Conservation (phyloP, 257 asterid species). For the Solanum bulbocastanum region DNA sequence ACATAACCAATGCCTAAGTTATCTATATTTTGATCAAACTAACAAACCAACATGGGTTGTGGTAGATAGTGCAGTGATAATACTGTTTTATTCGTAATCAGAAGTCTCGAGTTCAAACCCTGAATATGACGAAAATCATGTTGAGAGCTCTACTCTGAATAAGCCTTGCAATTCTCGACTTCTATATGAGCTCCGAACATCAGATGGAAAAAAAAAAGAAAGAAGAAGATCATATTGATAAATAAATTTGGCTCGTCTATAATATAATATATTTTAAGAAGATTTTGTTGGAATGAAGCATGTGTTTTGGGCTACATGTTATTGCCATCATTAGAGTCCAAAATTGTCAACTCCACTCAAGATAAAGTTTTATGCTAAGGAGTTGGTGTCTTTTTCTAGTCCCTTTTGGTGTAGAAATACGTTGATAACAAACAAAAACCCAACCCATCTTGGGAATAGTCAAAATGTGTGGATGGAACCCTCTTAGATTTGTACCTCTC, state of each 20-base stretch:
- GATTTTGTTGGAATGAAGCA: not conserved
- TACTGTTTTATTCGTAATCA: too few relatives aligned
- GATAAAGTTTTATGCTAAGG: not conserved
- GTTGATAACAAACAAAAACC: not conserved
- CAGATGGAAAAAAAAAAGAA: rapidly evolving
- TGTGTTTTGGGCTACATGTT: not conserved
- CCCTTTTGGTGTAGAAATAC: not conserved
- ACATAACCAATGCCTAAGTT: not conserved
- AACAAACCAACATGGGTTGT: too few relatives aligned
- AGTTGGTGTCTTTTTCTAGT: not conserved
- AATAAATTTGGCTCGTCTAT: not conserved
- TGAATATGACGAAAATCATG: too few relatives aligned
- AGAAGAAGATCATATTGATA: too few relatives aligned
- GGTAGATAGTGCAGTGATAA: too few relatives aligned
- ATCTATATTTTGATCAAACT: too few relatives aligned
- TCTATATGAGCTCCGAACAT: too few relatives aligned
- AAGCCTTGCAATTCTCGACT: too few relatives aligned
- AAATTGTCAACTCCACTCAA: not conserved
- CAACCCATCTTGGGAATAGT: not conserved
- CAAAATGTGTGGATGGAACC: not conserved
- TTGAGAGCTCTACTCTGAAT: too few relatives aligned
- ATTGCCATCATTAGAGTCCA: not conserved
- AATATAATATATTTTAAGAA: not conserved
- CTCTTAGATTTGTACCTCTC: not conserved
- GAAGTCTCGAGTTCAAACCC: rapidly evolving